A percentile compares a stretch with the other conserved stretches of the same genome.
Evolutionary conservation across 768 basidiomycete species (phyloP).

Genomic region (Leccinum pellstonianum): DNA sequence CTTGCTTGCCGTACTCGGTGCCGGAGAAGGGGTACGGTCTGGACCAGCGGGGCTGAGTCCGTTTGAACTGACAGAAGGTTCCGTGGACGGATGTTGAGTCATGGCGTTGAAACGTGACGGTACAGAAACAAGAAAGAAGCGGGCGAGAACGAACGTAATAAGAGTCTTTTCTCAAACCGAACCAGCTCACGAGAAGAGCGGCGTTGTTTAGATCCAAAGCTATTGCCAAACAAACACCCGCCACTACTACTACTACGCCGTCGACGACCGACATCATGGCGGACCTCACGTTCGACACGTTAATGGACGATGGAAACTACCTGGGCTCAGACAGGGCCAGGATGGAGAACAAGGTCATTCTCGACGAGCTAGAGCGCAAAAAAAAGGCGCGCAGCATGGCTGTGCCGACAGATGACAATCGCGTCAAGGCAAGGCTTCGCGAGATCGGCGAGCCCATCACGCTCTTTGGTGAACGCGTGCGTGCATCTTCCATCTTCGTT

Average conservation of each 20-base stretch:
- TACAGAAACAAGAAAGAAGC: slow-evolving; percentile 1
- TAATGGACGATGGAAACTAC: slow-evolving; percentile 78
- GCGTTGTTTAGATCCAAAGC: slow-evolving; percentile 34
- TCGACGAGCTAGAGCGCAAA: slow-evolving; percentile 97
- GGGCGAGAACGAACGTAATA: slow-evolving; percentile 26
- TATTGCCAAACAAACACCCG: slow-evolving; percentile 36
- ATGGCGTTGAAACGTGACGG: slow-evolving; percentile 16
- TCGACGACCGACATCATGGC: slow-evolving; percentile 46
- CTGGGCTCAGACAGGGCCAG: slow-evolving; percentile 71
- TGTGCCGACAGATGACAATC: slow-evolving; percentile 95
- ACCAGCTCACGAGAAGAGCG: neutral
- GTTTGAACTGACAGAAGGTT: slow-evolving; percentile 21
- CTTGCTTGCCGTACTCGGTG: slow-evolving; percentile 31
- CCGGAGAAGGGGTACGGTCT: slow-evolving; percentile 32
- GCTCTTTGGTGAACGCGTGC: slow-evolving; percentile 93
- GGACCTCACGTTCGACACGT: slow-evolving; percentile 72
- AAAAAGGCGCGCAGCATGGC: slow-evolving; percentile 92
- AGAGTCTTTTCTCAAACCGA: slow-evolving; percentile 2
- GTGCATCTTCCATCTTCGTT: slow-evolving; percentile 33
- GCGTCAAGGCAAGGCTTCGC: slow-evolving; percentile 83
- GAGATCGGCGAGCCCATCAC: slow-evolving; percentile 98
- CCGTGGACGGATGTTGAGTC: slow-evolving; percentile 33
- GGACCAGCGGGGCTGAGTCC: slow-evolving; percentile 23
- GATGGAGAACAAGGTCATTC: slow-evolving; percentile 79
- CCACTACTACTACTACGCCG: neutral